Conservation (phyloP, 2,329 filamentous ascomycete species). For the Dothidotthia symphoricarpi region DNA sequence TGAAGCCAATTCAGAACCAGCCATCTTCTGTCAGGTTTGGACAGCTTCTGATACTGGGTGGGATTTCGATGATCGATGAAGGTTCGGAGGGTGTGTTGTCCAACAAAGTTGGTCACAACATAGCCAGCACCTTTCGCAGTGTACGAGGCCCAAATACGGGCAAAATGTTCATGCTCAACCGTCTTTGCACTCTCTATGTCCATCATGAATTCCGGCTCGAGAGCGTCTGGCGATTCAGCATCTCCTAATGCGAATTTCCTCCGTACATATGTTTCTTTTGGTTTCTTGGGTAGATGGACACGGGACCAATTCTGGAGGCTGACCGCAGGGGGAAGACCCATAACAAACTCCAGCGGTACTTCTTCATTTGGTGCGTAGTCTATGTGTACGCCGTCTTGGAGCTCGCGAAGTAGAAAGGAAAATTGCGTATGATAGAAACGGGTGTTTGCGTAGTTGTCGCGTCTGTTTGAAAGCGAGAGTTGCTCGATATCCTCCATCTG, state of each 20-base stretch:
- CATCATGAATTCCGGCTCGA: constrained; percentile 55
- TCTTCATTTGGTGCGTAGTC: constrained; percentile 66
- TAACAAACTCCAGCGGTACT: constrained; percentile 66
- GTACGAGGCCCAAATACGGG: constrained; percentile 71
- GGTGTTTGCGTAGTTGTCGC: constrained; percentile 63
- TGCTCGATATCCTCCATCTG: constrained; percentile 63
- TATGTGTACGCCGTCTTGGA: constrained; percentile 61
- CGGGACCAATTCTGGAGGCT: constrained; percentile 54
- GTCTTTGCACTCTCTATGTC: constrained; percentile 60
- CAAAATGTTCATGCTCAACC: constrained; percentile 66
- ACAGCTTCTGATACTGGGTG: constrained; percentile 59
- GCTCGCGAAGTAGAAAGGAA: constrained; percentile 64
- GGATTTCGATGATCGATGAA: constrained; percentile 64
- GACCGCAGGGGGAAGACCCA: constrained; percentile 55
- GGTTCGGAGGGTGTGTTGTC: constrained; percentile 65
- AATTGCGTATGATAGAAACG: constrained; percentile 72
- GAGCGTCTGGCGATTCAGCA: constrained; percentile 28
- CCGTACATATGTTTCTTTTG: constrained; percentile 58
- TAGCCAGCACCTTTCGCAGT: constrained; percentile 63
- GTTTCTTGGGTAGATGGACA: constrained; percentile 63
- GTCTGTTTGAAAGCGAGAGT: constrained; percentile 59
- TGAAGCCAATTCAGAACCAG: constrained; percentile 72
- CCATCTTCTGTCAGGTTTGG: constrained; percentile 59
- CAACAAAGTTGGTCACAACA: constrained; percentile 64
- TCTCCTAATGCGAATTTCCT: constrained; percentile 56